These are phyloP conservation scores for Physaria fendleri DNA, from an alignment of 345 rosid genomes.

Conservation along the genomic window DNA sequence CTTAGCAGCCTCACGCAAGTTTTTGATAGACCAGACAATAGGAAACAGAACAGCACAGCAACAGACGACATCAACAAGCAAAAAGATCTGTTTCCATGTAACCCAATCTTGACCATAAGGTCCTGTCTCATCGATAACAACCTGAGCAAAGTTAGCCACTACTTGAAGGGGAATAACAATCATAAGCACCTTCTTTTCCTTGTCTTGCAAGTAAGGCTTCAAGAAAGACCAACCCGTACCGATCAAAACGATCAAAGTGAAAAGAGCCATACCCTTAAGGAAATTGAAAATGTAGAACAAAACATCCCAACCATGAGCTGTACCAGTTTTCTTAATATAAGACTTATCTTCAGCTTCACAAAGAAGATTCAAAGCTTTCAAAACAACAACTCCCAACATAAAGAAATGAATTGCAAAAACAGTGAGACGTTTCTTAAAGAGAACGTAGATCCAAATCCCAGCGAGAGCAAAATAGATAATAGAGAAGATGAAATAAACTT, in stretches of 20 bases:
- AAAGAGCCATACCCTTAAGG: slow-evolving; percentile 79
- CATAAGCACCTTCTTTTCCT: slow-evolving; percentile 94
- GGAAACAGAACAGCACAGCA: slow-evolving; percentile 95
- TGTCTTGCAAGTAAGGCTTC: slow-evolving; percentile 94
- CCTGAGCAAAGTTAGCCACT: slow-evolving; percentile 88
- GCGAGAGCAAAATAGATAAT: slow-evolving; percentile 57
- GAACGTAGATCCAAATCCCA: slow-evolving; percentile 62
- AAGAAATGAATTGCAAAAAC: slow-evolving; percentile 68
- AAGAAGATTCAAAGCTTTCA: slow-evolving; percentile 64
- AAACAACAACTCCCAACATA: slow-evolving; percentile 73
- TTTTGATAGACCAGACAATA: slow-evolving; percentile 95
- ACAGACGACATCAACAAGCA: slow-evolving; percentile 88
- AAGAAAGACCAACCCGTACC: slow-evolving; percentile 96
- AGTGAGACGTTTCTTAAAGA: slow-evolving; percentile 67
- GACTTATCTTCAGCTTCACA: slow-evolving; percentile 95
- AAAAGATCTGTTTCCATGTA: slow-evolving; percentile 84
- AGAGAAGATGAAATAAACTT: slow-evolving; percentile 70
- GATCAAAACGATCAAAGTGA: slow-evolving; percentile 86
- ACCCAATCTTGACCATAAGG: slow-evolving; percentile 76
- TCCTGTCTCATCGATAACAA: slow-evolving; percentile 78
- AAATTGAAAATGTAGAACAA: slow-evolving; percentile 89
- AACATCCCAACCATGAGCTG: slow-evolving; percentile 96
- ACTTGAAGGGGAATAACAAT: slow-evolving; percentile 95
- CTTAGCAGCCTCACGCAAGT: slow-evolving; percentile 86
- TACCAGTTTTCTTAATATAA: slow-evolving; percentile 76